Base-by-base conservation (phyloP, 495 filamentous ascomycete genomes). In the Neurospora pannonica region DNA sequence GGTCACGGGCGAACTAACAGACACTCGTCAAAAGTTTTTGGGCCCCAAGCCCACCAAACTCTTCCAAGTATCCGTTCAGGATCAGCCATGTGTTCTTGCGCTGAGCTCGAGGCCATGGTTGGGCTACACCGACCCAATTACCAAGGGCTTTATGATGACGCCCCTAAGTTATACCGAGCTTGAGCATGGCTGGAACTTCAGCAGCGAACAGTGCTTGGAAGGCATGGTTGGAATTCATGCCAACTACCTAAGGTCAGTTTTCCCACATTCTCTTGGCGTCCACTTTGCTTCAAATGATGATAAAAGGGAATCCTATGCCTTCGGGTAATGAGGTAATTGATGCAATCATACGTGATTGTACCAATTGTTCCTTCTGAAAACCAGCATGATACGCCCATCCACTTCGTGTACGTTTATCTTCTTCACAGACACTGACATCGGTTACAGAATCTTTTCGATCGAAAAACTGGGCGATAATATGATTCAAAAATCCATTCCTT, bases 211-310 rank as follows among this genome's bases (percentile, higher is more conserved):
- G 78, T 97, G 94, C 76, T 86, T 90, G 17, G 94, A 97, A 82
- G 95, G 96, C 31, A 95, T 99, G 92, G 95, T 98, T 42, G 95
- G 94, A 71, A 95, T 99, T 71, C 93, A 97, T 82, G 94, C 90
- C 37, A 90, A 94, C 79, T 97, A 92, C 81, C 85, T 99, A 24
- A 86, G 93, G 94, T 97, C 88, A 82, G 93, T 90, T 71, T 38
- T n/a, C 42, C 72, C 24, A 7, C 54, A 74, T 73, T 43, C 76
- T 73, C 71, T 71, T 62, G 72, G 71, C 46, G 71, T 76, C 78
- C 78, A 80, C 83, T 77, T 21, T 38, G 75, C 73, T 77, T 76
- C 79, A 80, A 13, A 89, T 95, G 92, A 97, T 94, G 92, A 95
- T 82, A 86, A 84, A 84, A 80, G 79, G 82, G 84, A 84, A 82